Evolutionary conservation across 805 yeast species (phyloP).

Genomic region (Pichia californica): DNA sequence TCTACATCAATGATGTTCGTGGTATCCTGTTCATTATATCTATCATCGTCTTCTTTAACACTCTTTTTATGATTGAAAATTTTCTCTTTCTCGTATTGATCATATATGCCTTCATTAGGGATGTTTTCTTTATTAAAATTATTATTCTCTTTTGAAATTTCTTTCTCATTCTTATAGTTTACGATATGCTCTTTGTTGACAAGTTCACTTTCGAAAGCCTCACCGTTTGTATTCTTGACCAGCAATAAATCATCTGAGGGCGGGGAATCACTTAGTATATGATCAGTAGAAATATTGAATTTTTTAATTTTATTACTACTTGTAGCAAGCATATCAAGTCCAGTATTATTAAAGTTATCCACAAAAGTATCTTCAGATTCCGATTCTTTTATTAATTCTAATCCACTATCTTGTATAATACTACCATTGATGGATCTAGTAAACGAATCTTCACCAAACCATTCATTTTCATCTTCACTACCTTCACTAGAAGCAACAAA

Average conservation of each 20-base stretch:
- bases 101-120: no score
- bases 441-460: conserved; percentile 5
- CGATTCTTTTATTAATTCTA: conserved; percentile 11
- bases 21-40: no score
- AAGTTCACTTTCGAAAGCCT: no score
- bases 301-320: background rate
- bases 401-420: conserved; percentile 4
- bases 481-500: conserved; percentile 15
- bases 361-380: conserved; percentile 7
- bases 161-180: no score
- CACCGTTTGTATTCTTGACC: no score
- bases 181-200: no score
- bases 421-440: background rate
- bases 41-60: no score
- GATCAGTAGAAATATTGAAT: background rate
- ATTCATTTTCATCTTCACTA: conserved; percentile 11
- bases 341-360: background rate
- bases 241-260: background rate
- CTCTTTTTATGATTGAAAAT: no score
- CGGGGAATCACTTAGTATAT: background rate
- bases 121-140: no score
- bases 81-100: no score
- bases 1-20: no score
- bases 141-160: no score
- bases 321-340: background rate